Conservation (phyloP, 306 rosid genomes). For the Malus fusca region DNA sequence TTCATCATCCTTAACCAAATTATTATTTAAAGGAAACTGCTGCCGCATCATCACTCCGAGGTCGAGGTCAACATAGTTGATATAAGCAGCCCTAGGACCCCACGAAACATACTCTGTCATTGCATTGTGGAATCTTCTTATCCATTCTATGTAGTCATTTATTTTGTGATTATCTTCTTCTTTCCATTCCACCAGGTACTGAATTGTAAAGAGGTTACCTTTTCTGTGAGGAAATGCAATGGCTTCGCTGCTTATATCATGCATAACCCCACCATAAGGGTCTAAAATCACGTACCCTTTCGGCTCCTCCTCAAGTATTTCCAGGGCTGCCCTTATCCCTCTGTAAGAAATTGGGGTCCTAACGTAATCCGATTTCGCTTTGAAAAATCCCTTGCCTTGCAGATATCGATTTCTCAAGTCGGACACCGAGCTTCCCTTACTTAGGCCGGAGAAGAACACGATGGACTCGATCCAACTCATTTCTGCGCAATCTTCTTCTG, state of each 20-base stretch:
- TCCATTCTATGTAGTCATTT: slow-evolving; percentile 51
- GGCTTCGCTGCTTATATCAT: slow-evolving; percentile 44
- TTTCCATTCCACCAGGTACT: slow-evolving; percentile 60
- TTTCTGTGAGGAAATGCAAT: slow-evolving; percentile 72
- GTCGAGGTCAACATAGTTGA: slow-evolving; percentile 69
- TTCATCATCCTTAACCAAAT: no score
- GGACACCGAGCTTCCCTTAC: slow-evolving; percentile 26
- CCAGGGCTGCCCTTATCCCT: slow-evolving; percentile 40
- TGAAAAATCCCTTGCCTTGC: slow-evolving; percentile 43
- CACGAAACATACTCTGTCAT: slow-evolving; percentile 59
- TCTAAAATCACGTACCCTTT: slow-evolving; percentile 53
- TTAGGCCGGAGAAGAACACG: slow-evolving; percentile 54
- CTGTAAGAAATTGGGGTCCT: slow-evolving; percentile 24
- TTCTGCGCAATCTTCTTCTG: slow-evolving; percentile 47
- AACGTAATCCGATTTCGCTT: slow-evolving; percentile 71
- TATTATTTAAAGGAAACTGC: no score
- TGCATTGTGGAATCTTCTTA: slow-evolving; percentile 42
- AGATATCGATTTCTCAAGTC: slow-evolving; percentile 46
- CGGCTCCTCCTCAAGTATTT: slow-evolving; percentile 46
- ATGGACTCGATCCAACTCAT: slow-evolving; percentile 75
- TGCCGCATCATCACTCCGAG: slow-evolving; percentile 38
- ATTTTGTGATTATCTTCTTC: slow-evolving; percentile 36
- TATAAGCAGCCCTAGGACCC: slow-evolving; percentile 75
- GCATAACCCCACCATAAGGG: slow-evolving; percentile 55
- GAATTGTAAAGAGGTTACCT: slow-evolving; percentile 58